Base-by-base conservation (phyloP, 352 stramenopile species). In the Globisporangium carolinianum region DNA sequence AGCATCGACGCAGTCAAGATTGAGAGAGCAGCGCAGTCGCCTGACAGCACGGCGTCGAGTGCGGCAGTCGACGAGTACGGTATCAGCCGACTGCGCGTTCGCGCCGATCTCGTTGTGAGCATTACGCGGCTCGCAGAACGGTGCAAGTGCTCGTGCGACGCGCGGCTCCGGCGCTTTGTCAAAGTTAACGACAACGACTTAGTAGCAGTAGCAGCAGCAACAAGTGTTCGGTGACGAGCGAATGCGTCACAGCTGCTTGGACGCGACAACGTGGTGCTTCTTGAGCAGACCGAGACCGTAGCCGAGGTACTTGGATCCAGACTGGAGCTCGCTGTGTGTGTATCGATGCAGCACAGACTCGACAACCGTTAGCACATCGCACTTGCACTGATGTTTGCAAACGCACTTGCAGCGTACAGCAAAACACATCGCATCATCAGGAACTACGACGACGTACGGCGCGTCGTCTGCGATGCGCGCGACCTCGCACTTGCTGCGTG, bases 241-340 rank as follows among this genome's bases (percentile, higher is more conserved):
- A 32, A 32, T 2, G 24, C 24, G 24, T 67, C 53, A 71, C 45
- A 72, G 55, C 17, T 79, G 72, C 35, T 69, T 76, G 10, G 65
- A 59, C 7, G 62, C 59, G 7, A 86, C 71, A 42, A 87, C 73
- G 63, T 89, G 76, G 63, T 90, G 65, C 51, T 76, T 86, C 68
- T 90, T 90, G n/a, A 93, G 67, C 52, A 91, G 58, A 8, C 83
- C 83, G 7, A 93, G 72, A 6, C 80, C 80, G 45, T 90, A 75
- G 14, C 80, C 79, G 6, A 93, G 60, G 56, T 89, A 93, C 51
- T 90, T 91, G 12, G 80, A 91, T 0, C 81, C 81, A 11, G 67
- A 39, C 11, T 69, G 62, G 14, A 69, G 57, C 58, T 79, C 76
- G 45, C 71, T 88, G 57, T n/a, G 37, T 32, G 24, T 32, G 24